Conservation (phyloP, 2,329 filamentous ascomycete species). For the Clonostachys rosea region DNA sequence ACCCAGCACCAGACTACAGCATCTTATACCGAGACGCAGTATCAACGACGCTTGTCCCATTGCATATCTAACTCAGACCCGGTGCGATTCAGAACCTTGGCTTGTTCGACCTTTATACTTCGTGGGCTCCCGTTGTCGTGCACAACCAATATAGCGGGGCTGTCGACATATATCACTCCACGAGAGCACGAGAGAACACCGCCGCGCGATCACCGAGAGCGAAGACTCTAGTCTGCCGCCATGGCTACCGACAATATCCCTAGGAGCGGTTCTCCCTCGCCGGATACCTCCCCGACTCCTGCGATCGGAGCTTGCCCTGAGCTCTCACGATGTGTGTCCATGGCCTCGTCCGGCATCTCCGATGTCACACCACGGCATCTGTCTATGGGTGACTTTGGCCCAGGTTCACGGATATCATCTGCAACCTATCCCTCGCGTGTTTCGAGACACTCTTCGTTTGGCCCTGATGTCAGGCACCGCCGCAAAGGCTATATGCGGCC, state of each 20-base stretch:
- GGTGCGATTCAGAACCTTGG: too few relatives aligned
- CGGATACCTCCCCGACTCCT: constrained; percentile 56
- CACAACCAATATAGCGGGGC: too few relatives aligned
- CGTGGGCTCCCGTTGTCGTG: too few relatives aligned
- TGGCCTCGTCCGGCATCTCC: constrained; percentile 50
- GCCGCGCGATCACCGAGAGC: neutral
- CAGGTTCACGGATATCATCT: neutral
- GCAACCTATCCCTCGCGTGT: neutral
- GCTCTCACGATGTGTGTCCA: constrained; percentile 61
- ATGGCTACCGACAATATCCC: too few relatives aligned
- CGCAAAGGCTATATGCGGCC: constrained; percentile 84
- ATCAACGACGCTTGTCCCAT: too few relatives aligned
- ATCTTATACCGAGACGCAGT: too few relatives aligned
- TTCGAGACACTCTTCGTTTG: constrained; percentile 35
- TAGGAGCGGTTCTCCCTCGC: constrained; percentile 53
- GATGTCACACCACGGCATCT: constrained; percentile 36
- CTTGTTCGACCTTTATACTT: too few relatives aligned
- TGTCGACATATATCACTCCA: too few relatives aligned
- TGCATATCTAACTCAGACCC: too few relatives aligned
- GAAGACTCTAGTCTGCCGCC: too few relatives aligned
- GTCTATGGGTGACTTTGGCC: constrained; percentile 32
- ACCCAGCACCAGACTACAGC: too few relatives aligned
- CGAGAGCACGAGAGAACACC: too few relatives aligned
- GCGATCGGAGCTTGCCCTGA: constrained; percentile 55
- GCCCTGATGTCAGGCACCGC: constrained; percentile 33